Conservation (phyloP, 2,329 filamentous ascomycete species). For the Aspergillus ustus region DNA sequence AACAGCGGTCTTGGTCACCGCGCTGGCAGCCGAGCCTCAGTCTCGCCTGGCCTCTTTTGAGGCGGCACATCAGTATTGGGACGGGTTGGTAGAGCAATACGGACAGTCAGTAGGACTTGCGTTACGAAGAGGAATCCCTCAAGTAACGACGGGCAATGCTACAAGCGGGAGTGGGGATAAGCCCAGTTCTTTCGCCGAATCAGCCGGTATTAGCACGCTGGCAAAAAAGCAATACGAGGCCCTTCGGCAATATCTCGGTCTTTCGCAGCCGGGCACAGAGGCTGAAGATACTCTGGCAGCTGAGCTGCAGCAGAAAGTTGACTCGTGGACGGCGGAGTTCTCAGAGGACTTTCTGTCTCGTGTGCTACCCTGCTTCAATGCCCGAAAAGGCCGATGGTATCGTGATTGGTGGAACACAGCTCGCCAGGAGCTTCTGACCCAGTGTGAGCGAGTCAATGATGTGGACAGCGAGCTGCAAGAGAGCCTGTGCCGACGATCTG, state of each 20-base stretch:
- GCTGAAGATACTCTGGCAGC: not conserved
- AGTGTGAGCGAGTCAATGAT: not conserved
- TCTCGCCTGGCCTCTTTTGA: not conserved
- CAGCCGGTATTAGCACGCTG: not conserved
- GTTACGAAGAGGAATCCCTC: not conserved
- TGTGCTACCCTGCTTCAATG: slow-evolving; percentile 2
- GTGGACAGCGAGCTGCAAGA: not conserved
- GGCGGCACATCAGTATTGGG: not conserved
- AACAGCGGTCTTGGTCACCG: slow-evolving; percentile 7
- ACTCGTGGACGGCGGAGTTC: slow-evolving; percentile 6
- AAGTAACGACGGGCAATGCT: not conserved
- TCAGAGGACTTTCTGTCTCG: slow-evolving; percentile 7
- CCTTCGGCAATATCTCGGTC: not conserved
- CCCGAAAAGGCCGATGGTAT: slow-evolving; percentile 6
- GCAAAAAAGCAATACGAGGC: slow-evolving; percentile 4
- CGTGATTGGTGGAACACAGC: slow-evolving; percentile 13
- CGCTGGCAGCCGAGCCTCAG: not conserved
- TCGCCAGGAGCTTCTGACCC: not conserved
- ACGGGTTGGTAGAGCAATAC: slow-evolving; percentile 2
- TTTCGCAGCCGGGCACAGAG: not conserved
- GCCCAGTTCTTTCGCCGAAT: not conserved
- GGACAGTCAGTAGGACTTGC: not conserved
- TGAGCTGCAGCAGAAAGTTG: slow-evolving; percentile 4
- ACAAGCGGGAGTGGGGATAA: too few species aligned
- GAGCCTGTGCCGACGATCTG: not conserved